These are phyloP conservation scores for Phytopythium vexans DNA, from an alignment of 352 stramenopile genomes.

Conservation along the genomic window DNA sequence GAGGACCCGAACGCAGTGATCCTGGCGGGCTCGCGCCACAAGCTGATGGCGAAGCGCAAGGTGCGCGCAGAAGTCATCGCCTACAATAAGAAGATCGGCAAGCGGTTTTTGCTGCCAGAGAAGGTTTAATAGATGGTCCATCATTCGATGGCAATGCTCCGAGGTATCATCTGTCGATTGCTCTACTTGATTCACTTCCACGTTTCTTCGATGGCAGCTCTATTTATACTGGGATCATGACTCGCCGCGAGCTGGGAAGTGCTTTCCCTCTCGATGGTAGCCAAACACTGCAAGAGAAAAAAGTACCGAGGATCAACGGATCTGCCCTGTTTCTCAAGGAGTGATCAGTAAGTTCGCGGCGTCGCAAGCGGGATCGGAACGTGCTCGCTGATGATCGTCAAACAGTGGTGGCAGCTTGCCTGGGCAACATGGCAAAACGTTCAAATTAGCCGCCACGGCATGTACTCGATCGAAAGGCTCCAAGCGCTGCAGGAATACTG, in stretches of 20 bases:
- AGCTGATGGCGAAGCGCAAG: conserved; percentile 78
- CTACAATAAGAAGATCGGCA: conserved; percentile 72
- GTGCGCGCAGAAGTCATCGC: conserved; percentile 62
- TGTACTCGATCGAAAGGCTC: conserved; percentile 38
- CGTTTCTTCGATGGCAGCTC: neutral
- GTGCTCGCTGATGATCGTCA: neutral
- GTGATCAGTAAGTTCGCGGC: neutral
- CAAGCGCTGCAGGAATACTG: conserved; percentile 31
- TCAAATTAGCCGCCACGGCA: conserved; percentile 25
- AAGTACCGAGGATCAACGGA: too few relatives aligned
- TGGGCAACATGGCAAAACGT: conserved; percentile 4
- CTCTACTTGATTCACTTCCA: neutral
- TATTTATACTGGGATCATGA: too few relatives aligned
- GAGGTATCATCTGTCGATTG: neutral
- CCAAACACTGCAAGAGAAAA: too few relatives aligned
- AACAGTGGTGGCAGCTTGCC: conserved; percentile 1
- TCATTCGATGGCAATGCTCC: neutral
- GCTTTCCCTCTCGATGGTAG: too few relatives aligned
- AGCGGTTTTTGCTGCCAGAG: conserved; percentile 65
- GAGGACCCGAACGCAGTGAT: conserved; percentile 74
- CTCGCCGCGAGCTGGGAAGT: too few relatives aligned
- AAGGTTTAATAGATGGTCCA: conserved; percentile 20
- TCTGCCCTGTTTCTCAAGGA: neutral
- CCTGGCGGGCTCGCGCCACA: conserved; percentile 51
- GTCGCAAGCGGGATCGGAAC: neutral